Base-by-base conservation (phyloP, 225 moss, liverwort and hornwort species). In the Antitrichia curtipendula region DNA sequence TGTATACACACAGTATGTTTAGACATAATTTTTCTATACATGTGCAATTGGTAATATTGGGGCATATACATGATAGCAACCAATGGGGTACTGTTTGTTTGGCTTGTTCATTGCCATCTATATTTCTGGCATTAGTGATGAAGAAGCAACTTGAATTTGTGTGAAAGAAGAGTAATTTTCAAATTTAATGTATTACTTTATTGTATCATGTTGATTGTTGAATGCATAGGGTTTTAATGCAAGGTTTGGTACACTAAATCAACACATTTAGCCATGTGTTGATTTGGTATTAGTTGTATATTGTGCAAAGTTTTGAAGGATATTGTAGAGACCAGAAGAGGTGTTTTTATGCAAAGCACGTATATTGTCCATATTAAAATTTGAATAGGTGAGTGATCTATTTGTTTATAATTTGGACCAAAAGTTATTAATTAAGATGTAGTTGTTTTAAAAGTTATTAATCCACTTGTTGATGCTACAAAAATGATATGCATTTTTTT, bases 291-390 rank as follows among this genome's bases (percentile, higher is more conserved):
- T 13, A 68, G 2, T 23, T 13, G 13, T 6, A 38, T 38, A n/a
- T 12, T 21, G 4, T 7, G 7, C 22, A 66, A n/a, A 66, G 7
- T 66, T 66, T 66, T 66, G 22, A 22, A 66, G 38, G 7, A 38
- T 22, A 65, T 36, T 36, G 10, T 36, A 21, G 21, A 12, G 7
- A 8, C 4, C 0, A 12, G 3, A 66, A 7, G 12, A 66, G 1
- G 10, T 68, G 23, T 38, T 69, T 69, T 38, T 1, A 0, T 25
- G 5, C 0, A 0, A 68, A 20, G 13, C 2, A 7, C 2, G 13
- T 23, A 0, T 38, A 68, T 13, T 38, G 7, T 68, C 13, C 4
- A 8, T 4, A 23, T 40, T 68, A 7, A 3, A 68, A 68, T 23
- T 40, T 68, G 8, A 68, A 1, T 68, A 24, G 8, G 7, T n/a